Evolutionary conservation across 495 filamentous ascomycete species (phyloP).

Genomic region (Aspergillus avenaceus): DNA sequence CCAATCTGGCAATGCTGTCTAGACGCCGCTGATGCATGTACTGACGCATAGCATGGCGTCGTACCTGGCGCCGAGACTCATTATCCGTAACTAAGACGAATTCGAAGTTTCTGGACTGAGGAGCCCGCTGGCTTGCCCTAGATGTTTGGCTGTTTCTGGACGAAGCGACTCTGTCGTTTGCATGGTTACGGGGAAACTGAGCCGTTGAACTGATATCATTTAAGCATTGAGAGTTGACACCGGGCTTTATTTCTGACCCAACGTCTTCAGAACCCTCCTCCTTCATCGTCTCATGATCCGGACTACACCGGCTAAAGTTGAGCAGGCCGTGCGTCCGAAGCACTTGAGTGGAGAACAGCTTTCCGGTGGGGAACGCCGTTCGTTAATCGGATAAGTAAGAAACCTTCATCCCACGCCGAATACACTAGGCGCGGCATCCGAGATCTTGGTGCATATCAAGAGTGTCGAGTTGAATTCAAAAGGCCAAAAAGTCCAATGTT

Average conservation of each 20-base stretch:
- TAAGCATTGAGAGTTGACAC: slow-evolving; percentile 1
- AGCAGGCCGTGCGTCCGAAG: slow-evolving; percentile 1
- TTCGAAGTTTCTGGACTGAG: slow-evolving; percentile 22
- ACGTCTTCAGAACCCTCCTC: slow-evolving; percentile 14
- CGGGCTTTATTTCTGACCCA: slow-evolving; percentile 3
- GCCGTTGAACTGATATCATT: neutral
- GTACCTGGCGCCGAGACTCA: slow-evolving; percentile 26
- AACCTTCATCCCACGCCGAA: neutral
- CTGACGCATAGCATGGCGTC: slow-evolving; percentile 30
- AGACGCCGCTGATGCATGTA: slow-evolving; percentile 29
- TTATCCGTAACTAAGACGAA: slow-evolving; percentile 28
- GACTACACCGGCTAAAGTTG: slow-evolving; percentile 2
- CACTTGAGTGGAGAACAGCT: slow-evolving; percentile 9
- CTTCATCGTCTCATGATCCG: slow-evolving; percentile 24
- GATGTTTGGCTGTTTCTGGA: slow-evolving; percentile 8
- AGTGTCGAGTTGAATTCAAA: neutral
- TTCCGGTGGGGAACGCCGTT: slow-evolving; percentile 10
- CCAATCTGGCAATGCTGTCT: slow-evolving; percentile 26
- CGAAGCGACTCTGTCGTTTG: neutral
- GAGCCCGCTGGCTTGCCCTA: slow-evolving; percentile 7
- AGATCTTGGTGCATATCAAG: slow-evolving; percentile 4
- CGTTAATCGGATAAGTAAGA: slow-evolving; percentile 5
- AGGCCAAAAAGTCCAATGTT: slow-evolving; percentile 16
- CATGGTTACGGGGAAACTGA: slow-evolving; percentile 7
- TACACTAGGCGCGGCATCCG: neutral